Evolutionary conservation across 192 early-diverging fungal genomes (phyloP), one percentile per base, ranked within the genome.

Genomic region (Dissophora ornata): DNA sequence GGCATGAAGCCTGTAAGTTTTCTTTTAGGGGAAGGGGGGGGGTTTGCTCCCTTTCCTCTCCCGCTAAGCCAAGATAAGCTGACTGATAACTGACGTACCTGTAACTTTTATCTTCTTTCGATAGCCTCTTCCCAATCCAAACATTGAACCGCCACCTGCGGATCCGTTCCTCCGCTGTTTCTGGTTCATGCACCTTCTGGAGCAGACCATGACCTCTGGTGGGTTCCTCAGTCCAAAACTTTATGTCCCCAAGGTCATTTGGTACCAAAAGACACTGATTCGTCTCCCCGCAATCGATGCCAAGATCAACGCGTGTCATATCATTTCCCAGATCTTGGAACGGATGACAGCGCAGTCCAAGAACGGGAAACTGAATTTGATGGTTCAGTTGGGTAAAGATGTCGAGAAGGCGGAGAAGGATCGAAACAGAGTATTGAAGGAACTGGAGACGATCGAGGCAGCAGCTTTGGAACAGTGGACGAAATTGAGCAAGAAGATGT

Each of bases 181-280:
- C 59, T 82, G 81, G 81, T 42, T 82, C 19, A 80, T 82, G 62
- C 69, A 55, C n/a, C 42, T 65, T 21, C 34, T 82, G 21, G 75
- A 79, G 33, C 70, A 73, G 48, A 82, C 81, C 30, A 82, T 82
- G 81, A 75, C 77, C 6, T 58, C 44, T 2, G 81, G 81, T 5
- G 81, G 81, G 16, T 82, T 79, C 54, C 44, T 82, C 16, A 79
- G 75, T 18, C 48, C 41, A 12, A 71, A 69, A 40, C 51, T 82
- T 26, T 79, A 58, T 53, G 57, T 82, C 13, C 81, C 81, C n/a
- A 53, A 42, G 4, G 16, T 67, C 41, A 51, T 79, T 25, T 82
- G 81, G 81, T 67, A 67, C 21, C 81, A 82, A 41, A 52, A 55
- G 41, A 34, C 62, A 8, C 13, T 57, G 49, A 60, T 73, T 0